Evolutionary conservation across 1,284 basidiomycete species (phyloP).

Genomic region (Earliella scabrosa): DNA sequence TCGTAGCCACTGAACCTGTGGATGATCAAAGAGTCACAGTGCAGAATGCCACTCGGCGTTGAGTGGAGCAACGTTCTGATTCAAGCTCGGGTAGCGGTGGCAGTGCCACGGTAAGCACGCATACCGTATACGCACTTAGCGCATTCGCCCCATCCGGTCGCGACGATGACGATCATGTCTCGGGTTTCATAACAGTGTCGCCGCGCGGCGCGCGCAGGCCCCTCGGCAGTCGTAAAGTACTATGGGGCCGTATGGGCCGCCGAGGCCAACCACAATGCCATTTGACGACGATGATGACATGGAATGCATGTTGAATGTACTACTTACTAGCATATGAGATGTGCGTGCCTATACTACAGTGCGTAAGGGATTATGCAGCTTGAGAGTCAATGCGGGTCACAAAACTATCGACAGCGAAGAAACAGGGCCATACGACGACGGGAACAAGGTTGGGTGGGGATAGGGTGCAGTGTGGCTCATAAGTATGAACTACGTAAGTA

Average conservation of each 20-base stretch:
- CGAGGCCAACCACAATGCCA: not conserved
- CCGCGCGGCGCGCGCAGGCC: too few species aligned
- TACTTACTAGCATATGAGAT: not conserved
- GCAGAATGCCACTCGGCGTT: not conserved
- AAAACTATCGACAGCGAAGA: conserved; percentile 6
- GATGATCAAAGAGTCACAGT: not conserved
- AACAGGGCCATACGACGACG: too few species aligned
- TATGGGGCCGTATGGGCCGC: too few species aligned
- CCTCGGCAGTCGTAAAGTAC: too few species aligned
- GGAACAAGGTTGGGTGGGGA: not conserved
- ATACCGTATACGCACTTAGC: not conserved
- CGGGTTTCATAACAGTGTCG: too few species aligned
- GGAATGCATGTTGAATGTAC: not conserved
- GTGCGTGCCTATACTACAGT: conserved; percentile 6
- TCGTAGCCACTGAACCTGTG: too few species aligned
- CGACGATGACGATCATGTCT: not conserved
- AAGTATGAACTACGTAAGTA: not conserved
- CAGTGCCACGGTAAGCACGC: not conserved
- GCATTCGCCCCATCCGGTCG: not conserved
- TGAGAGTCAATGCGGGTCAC: not conserved
- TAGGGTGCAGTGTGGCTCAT: not conserved
- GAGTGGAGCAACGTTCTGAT: conserved; percentile 1
- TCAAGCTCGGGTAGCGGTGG: not conserved
- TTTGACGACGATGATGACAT: not conserved
- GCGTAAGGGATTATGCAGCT: not conserved